phyloP scores from a whole-genome alignment of 2,329 filamentous ascomycete species.

The Diplocarpon mali region DNA sequence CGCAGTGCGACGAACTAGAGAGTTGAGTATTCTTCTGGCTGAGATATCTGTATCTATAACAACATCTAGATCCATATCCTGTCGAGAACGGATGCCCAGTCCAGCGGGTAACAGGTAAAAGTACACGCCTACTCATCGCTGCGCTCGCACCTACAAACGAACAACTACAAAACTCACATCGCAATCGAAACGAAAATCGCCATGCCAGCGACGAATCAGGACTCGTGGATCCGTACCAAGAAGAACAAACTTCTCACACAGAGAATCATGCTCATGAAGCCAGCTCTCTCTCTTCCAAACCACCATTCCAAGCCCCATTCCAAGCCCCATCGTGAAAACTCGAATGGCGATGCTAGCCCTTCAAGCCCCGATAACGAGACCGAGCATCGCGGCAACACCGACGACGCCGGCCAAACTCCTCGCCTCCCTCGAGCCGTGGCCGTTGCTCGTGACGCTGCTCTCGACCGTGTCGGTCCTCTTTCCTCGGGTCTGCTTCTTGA shows the following conservation, averaged over 20 bases:
- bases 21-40: too few relatives aligned
- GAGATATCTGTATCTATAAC: too few relatives aligned
- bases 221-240: not conserved
- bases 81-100: too few relatives aligned
- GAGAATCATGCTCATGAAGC: not conserved
- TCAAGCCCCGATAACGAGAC: not conserved
- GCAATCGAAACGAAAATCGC: not conserved
- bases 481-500: constrained; percentile 16
- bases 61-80: too few relatives aligned
- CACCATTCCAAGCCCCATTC: not conserved
- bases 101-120: too few relatives aligned
- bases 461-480: constrained; percentile 20
- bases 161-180: not conserved
- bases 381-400: not conserved
- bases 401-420: constrained; percentile 2
- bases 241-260: not conserved
- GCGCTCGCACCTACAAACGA: not conserved
- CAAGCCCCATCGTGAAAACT: not conserved
- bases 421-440: not conserved
- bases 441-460: constrained; percentile 11
- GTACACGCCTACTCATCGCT: too few relatives aligned
- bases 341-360: not conserved
- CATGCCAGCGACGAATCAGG: not conserved
- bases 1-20: too few relatives aligned
- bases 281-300: not conserved